Evolutionary conservation across 176 grass and related monocot species (phyloP).

Genomic region (Musa schizocarpa): DNA sequence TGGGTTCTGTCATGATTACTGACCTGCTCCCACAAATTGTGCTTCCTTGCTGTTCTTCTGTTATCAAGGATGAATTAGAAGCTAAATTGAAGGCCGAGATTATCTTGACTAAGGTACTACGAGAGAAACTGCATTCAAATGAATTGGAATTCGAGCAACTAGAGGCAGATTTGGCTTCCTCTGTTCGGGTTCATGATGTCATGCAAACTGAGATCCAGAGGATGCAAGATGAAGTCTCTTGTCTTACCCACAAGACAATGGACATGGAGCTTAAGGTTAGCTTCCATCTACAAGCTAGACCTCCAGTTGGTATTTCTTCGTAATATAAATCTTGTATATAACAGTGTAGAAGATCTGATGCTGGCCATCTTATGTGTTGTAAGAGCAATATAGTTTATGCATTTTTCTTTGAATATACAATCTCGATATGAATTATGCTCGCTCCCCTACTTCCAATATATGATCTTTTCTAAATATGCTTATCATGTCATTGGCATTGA

Average conservation of each 20-base stretch:
- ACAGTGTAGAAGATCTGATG: no score
- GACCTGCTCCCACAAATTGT: no score
- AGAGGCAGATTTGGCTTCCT: conserved; percentile 50
- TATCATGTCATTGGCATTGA: neutral
- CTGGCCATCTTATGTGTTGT: no score
- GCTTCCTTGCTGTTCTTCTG: neutral
- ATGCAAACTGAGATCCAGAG: conserved; percentile 54
- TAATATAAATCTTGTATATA: no score
- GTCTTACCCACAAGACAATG: conserved; percentile 42
- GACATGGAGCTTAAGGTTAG: conserved; percentile 66
- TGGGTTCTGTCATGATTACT: no score
- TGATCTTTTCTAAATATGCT: neutral
- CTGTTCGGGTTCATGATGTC: conserved; percentile 35
- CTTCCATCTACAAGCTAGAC: neutral
- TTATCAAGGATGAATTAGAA: conserved; percentile 42
- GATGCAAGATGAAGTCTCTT: conserved; percentile 48
- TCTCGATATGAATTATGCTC: neutral
- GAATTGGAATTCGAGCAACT: conserved; percentile 58
- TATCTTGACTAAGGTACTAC: conserved; percentile 49
- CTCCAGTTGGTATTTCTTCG: neutral
- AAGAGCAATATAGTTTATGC: no score
- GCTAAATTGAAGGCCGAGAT: conserved; percentile 51
- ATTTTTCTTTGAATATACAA: no score
- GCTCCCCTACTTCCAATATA: neutral
- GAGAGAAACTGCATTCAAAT: conserved; percentile 49